Base-by-base conservation (phyloP, 768 basidiomycete species). In the Suillus placidus region DNA sequence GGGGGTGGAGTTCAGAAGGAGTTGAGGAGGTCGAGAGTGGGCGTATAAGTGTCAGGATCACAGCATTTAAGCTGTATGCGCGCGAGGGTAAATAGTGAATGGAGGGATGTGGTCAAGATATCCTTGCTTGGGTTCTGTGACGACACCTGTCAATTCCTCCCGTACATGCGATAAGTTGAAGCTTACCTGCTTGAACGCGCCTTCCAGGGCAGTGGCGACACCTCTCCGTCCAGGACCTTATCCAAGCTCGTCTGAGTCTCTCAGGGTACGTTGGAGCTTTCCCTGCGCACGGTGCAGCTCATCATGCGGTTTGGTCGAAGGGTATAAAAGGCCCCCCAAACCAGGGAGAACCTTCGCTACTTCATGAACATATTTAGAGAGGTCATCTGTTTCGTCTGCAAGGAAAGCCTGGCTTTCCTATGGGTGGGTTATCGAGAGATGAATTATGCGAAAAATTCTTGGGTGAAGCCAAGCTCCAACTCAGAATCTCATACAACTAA, bases 251-350 rank as follows among this genome's bases (percentile, higher is more conserved):
- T 23, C 89, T 80, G 16, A 88, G 69, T 60, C 85, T 79, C 72
- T 91, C 90, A 92, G 67, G 0, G 87, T 84, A 32, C 89, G 82
- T 60, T 86, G 84, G 16, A 89, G 76, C 73, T 90, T 92, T 26
- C 79, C 81, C 23, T 76, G 77, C 40, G 80, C 76, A 2, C 83
- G 81, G 10, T 61, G 62, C 23, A 79, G 49, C 26, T 83, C 81
- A n/a, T 79, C 78, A 51, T 78, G 75, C 30, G 66, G 54, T 62
- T 49, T 55, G 1, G 54, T 16, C 55, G 12, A 8, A 14, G 35
- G 55, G 26, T 66, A 55, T 20, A 69, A 8, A 43, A 72, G 64
- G 57, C 62, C 43, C 13, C 70, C 64, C 58, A 78, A 68, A 64
- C 69, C 67, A 61, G 45, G 43, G 66, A 77, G 60, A 54, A 55